Conservation (phyloP, 2,329 filamentous ascomycete genomes). For the Ampelomyces quisqualis region DNA sequence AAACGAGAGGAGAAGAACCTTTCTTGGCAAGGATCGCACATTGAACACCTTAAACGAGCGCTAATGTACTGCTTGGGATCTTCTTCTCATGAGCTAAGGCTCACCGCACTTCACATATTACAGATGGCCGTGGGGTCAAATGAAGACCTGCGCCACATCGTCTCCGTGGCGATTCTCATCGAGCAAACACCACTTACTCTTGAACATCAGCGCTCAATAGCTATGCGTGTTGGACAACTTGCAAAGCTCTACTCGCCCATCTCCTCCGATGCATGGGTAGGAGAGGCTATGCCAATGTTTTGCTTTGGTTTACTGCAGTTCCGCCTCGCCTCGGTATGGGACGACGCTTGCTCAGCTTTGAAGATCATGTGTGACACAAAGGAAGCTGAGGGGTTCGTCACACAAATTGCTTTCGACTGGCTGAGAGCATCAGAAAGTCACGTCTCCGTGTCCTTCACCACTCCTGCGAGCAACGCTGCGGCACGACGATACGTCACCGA, state of each 20-base stretch:
- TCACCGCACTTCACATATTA: constrained; percentile 72
- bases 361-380: constrained; percentile 71
- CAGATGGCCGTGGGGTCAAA: constrained; percentile 56
- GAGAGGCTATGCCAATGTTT: constrained; percentile 73
- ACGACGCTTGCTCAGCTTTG: constrained; percentile 74
- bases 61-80: constrained; percentile 73
- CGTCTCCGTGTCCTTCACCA: constrained; percentile 8
- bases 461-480: constrained; percentile 6
- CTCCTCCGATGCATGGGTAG: constrained; percentile 63
- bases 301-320: constrained; percentile 88
- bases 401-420: constrained; percentile 76
- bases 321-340: constrained; percentile 82
- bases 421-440: constrained; percentile 45
- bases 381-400: constrained; percentile 70
- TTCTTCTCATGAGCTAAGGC: constrained; percentile 71
- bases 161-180: constrained; percentile 70
- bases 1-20: constrained; percentile 59
- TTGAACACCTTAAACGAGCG: constrained; percentile 62
- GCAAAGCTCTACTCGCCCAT: constrained; percentile 63
- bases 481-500: constrained; percentile 57
- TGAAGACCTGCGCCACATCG: constrained; percentile 54
- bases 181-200: constrained; percentile 78
- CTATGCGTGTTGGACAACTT: constrained; percentile 83
- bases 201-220: constrained; percentile 72
- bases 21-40: constrained; percentile 55